Conservation (phyloP, 2,329 filamentous ascomycete species). For the Aspergillus niger region DNA sequence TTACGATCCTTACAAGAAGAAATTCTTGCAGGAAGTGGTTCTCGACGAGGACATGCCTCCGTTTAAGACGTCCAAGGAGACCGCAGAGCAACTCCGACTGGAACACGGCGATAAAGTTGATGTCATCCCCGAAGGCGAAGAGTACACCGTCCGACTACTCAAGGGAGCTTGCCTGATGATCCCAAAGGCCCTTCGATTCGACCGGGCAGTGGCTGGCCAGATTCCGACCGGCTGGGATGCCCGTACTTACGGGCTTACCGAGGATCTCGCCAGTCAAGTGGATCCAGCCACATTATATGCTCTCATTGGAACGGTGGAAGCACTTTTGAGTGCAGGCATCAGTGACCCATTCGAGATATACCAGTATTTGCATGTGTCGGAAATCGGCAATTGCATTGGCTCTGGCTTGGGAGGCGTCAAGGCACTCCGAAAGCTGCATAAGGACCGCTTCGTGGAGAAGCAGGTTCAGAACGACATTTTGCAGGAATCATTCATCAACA, state of each 20-base stretch:
- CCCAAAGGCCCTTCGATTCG: constrained; percentile 1
- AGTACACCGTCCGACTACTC: constrained; percentile 75
- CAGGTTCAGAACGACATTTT: constrained; percentile 95
- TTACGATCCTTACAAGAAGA: constrained; percentile 85
- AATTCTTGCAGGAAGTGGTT: constrained; percentile 91
- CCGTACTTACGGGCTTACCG: constrained; percentile 88
- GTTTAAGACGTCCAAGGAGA: constrained; percentile 50
- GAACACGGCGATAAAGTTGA: constrained; percentile 4
- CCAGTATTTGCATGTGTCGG: constrained; percentile 94
- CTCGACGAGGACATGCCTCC: constrained; percentile 93
- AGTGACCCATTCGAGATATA: constrained; percentile 98
- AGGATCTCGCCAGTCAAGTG: constrained; percentile 93
- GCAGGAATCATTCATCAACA: constrained; percentile 99
- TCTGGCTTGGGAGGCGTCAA: constrained; percentile 91
- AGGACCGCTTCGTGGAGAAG: constrained; percentile 89
- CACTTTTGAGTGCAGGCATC: constrained; percentile 83
- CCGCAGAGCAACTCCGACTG: constrained; percentile 6
- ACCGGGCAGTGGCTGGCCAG: constrained; percentile 72
- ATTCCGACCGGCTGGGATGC: constrained; percentile 94
- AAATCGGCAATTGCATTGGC: constrained; percentile 93
- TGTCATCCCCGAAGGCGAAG: background rate
- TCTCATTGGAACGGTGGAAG: constrained; percentile 88
- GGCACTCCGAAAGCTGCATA: constrained; percentile 91
- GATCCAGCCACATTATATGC: constrained; percentile 92
- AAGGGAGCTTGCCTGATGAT: constrained; percentile 77